phyloP scores from a whole-genome alignment of 106 monocot genomes.

The Dendrobium catenatum region DNA sequence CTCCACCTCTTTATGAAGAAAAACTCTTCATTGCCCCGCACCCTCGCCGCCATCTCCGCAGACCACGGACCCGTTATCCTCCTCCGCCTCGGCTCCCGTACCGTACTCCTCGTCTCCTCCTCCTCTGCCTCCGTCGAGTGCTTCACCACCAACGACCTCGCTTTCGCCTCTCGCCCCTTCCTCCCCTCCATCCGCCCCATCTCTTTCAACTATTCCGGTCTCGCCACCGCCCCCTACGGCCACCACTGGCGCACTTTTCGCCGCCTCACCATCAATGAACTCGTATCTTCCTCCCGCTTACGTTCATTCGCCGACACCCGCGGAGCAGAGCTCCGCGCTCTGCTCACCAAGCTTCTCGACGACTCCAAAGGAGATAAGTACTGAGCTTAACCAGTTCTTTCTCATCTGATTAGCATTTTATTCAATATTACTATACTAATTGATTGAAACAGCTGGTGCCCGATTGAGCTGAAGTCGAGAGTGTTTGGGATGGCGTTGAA shows the following conservation, averaged over 20 bases:
- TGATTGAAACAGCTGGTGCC: too few relatives aligned
- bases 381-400: too few relatives aligned
- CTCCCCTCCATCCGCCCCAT: constrained; percentile 7
- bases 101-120: constrained; percentile 22
- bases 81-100: constrained; percentile 22
- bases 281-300: constrained; percentile 13
- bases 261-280: constrained; percentile 18
- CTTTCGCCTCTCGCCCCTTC: constrained; percentile 20
- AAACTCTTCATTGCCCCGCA: constrained; percentile 14
- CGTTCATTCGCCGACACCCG: too few relatives aligned
- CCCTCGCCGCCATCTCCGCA: constrained; percentile 16
- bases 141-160: constrained; percentile 20
- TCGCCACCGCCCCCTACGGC: constrained; percentile 18
- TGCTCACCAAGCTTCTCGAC: too few relatives aligned
- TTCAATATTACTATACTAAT: too few relatives aligned
- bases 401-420: too few relatives aligned
- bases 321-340: too few relatives aligned
- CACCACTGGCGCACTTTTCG: constrained; percentile 33
- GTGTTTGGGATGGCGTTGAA: too few relatives aligned
- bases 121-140: constrained; percentile 14
- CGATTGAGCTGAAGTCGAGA: too few relatives aligned
- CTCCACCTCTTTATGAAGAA: too few relatives aligned
- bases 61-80: constrained; percentile 15
- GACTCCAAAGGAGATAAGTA: too few relatives aligned
- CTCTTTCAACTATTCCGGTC: constrained; percentile 12